phyloP scores from a whole-genome alignment of 257 asterid species.

The Verbascum thapsus region DNA sequence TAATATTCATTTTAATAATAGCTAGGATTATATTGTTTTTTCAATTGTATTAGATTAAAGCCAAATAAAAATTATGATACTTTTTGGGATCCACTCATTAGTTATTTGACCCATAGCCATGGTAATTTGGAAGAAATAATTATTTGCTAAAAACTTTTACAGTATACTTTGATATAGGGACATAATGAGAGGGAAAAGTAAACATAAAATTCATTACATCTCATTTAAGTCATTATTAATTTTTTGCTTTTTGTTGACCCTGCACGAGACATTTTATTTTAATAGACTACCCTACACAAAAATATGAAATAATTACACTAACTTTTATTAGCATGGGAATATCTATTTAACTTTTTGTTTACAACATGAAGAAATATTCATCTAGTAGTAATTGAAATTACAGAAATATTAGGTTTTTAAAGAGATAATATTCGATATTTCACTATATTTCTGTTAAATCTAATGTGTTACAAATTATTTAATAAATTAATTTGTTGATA shows the following conservation, averaged over 20 bases:
- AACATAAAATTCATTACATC: slow-evolving; percentile 31
- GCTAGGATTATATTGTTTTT: too few relatives aligned
- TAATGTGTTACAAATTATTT: too few relatives aligned
- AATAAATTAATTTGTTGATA: too few relatives aligned
- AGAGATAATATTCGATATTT: too few relatives aligned
- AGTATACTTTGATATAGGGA: slow-evolving; percentile 19
- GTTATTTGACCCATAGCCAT: neutral
- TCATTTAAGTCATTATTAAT: slow-evolving; percentile 23
- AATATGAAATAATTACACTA: slow-evolving; percentile 13
- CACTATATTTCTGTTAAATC: too few relatives aligned
- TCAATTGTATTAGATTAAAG: too few relatives aligned
- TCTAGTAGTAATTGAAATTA: too few relatives aligned
- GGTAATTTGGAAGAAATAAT: slow-evolving; percentile 22
- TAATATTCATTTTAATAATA: too few relatives aligned
- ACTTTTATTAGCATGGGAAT: slow-evolving; percentile 15
- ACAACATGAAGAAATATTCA: too few relatives aligned
- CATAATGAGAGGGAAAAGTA: slow-evolving; percentile 28
- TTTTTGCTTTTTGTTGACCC: slow-evolving; percentile 22
- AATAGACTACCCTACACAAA: slow-evolving; percentile 24
- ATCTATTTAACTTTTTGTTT: too few relatives aligned
- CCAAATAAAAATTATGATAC: too few relatives aligned
- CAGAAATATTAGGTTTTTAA: too few relatives aligned
- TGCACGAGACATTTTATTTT: slow-evolving; percentile 8
- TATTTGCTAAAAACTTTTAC: slow-evolving; percentile 13
- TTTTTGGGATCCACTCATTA: neutral